These are phyloP conservation scores for Clonostachys solani DNA, from an alignment of 2,329 filamentous ascomycete genomes.

Conservation along the genomic window DNA sequence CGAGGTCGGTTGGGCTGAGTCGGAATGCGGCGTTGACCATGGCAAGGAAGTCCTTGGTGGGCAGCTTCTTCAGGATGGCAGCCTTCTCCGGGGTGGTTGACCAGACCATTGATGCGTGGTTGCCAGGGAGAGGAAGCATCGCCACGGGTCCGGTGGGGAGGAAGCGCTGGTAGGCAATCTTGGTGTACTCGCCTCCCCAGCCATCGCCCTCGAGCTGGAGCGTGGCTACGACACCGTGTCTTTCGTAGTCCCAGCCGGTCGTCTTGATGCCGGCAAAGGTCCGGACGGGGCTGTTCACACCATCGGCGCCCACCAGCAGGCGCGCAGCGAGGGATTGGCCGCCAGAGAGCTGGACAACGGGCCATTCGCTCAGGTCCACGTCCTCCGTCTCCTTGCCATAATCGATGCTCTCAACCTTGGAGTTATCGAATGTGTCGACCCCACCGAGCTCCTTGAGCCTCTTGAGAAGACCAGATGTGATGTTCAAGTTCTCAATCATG, in stretches of 20 bases:
- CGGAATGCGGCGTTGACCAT: slow-evolving; percentile 95
- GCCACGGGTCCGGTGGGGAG: slow-evolving; percentile 88
- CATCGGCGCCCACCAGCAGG: slow-evolving; percentile 87
- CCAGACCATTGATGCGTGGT: slow-evolving; percentile 86
- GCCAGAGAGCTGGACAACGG: slow-evolving; percentile 69
- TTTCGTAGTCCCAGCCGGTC: slow-evolving; percentile 88
- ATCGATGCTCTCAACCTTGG: slow-evolving; percentile 74
- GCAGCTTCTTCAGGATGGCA: slow-evolving; percentile 71
- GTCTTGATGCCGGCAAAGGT: slow-evolving; percentile 82
- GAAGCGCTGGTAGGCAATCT: slow-evolving; percentile 92
- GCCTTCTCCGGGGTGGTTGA: slow-evolving; percentile 83
- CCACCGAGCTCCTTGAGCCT: slow-evolving; percentile 66
- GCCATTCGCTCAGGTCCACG: slow-evolving; percentile 81
- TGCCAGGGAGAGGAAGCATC: slow-evolving; percentile 82
- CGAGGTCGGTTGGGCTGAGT: slow-evolving; percentile 72
- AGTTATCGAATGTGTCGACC: slow-evolving; percentile 69
- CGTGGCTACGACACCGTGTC: slow-evolving; percentile 89
- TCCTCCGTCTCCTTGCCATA: slow-evolving; percentile 67
- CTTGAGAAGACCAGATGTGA: slow-evolving; percentile 72
- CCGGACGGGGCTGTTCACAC: slow-evolving; percentile 89
- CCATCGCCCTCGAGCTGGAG: slow-evolving; percentile 64
- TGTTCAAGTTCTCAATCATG: slow-evolving; percentile 93
- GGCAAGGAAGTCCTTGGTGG: slow-evolving; percentile 69
- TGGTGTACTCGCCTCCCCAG: slow-evolving; percentile 48
- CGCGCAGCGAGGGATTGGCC: slow-evolving; percentile 70